Evolutionary conservation across 306 rosid species (phyloP), one percentile per base, ranked within the genome.

Genomic region (Prunus davidiana): DNA sequence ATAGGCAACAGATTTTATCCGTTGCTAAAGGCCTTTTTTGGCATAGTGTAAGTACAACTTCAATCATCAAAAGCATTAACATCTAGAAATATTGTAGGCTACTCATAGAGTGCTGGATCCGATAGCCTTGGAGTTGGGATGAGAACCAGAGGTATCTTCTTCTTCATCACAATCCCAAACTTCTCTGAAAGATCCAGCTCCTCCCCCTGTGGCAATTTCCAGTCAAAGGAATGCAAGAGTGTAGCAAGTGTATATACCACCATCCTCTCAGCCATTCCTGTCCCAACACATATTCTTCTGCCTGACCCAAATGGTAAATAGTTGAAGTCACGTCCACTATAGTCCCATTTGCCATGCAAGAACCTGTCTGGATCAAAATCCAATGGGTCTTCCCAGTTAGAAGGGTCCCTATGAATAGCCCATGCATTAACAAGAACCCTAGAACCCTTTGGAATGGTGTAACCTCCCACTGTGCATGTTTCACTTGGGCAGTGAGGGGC

Each of bases 61-160:
- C 34, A 30, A 30, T 30, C 34, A 30, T 30, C 34, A 30, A 27
- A 27, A 30, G 34, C 14, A 11, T 11, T 45, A 45, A 11, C 49
- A 7, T 45, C 49, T 30, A 3, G 49, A 45, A 45, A 2, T 11
- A 8, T 7, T 19, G 20, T 9, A 8, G 10, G 22, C 46, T 69
- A 78, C 70, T 60, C 73, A 68, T 90, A 90, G 7, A 90, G 80
- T 20, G 85, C 41, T 4, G 82, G 81, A 61, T 82, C 72, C 1
- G 92, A 81, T 2, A 81, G 70, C 30, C 91, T 71, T 24, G 34
- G 34, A 30, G 34, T 30, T 30, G 34, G 34, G 34, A 30, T 30
- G 34, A 30, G 34, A 30, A 30, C 5, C 34, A 30, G 34, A 30
- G 34, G 34, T 30, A 30, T 30, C 34, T 30, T 30, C 34, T 30